Conservation (phyloP, 139 green algal genomes). For the Chlorella sp. region DNA sequence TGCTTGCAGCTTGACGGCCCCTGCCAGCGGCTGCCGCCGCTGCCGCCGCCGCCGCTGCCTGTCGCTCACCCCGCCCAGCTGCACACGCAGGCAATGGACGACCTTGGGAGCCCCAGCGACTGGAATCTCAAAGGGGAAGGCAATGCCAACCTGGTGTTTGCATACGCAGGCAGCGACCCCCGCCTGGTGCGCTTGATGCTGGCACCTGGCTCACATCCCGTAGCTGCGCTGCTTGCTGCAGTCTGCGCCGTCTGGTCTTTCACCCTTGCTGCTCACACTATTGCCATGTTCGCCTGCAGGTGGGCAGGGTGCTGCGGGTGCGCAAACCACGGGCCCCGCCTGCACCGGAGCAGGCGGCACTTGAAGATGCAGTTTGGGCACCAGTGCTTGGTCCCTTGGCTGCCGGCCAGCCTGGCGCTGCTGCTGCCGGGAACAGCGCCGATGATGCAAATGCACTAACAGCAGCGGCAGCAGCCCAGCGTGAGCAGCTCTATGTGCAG, state of each 20-base stretch:
- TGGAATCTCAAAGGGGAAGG: conserved; percentile 60
- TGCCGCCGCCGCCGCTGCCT: background rate
- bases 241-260: too few species aligned
- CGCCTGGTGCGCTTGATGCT: conserved; percentile 42
- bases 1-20: too few species aligned
- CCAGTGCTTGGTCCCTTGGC: background rate
- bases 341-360: background rate
- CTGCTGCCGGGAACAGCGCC: too few species aligned
- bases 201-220: background rate
- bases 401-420: background rate
- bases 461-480: background rate
- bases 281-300: too few species aligned
- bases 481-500: conserved; percentile 16
- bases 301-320: conserved; percentile 40
- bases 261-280: too few species aligned
- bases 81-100: background rate
- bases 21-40: background rate
- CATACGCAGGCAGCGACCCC: conserved; percentile 8
- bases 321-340: conserved; percentile 18
- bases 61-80: background rate
- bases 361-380: conserved; percentile 41
- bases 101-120: background rate
- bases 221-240: too few species aligned
- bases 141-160: conserved; percentile 64
- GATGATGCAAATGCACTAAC: background rate